These are phyloP conservation scores for Fusarium tuaranense DNA, from an alignment of 2,329 filamentous ascomycete species.

Conservation along the genomic window DNA sequence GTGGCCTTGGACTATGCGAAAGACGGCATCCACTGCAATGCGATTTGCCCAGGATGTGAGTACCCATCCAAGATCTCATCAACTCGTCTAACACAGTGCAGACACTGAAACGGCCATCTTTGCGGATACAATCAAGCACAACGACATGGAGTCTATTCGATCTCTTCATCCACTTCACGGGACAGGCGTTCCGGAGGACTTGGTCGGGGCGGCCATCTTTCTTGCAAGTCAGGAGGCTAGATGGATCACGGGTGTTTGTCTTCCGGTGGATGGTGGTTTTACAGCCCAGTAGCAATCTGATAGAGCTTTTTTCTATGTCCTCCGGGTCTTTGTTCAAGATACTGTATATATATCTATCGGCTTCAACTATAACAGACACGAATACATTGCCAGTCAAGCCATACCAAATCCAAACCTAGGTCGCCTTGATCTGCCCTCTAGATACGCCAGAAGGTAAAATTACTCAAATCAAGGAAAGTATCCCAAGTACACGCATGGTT, in stretches of 20 bases:
- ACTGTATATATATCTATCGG: too few relatives aligned
- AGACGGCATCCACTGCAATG: constrained; percentile 63
- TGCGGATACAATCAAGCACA: constrained; percentile 33
- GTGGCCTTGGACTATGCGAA: constrained; percentile 62
- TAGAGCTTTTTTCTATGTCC: background rate
- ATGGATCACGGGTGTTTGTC: constrained; percentile 55
- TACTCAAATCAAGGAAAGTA: too few relatives aligned
- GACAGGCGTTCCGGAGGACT: constrained; percentile 41
- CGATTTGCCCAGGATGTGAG: constrained; percentile 63
- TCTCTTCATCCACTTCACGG: constrained; percentile 45
- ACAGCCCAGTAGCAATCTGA: constrained; percentile 43
- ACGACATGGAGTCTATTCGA: constrained; percentile 28
- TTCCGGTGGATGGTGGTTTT: constrained; percentile 56
- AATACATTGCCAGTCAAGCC: too few relatives aligned
- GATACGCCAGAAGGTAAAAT: too few relatives aligned
- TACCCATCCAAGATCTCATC: background rate
- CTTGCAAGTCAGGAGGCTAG: constrained; percentile 53
- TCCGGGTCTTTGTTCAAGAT: too few relatives aligned
- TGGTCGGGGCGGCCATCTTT: constrained; percentile 52
- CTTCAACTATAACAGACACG: too few relatives aligned
- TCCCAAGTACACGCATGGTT: too few relatives aligned
- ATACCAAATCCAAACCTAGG: too few relatives aligned
- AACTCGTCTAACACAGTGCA: background rate
- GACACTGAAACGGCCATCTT: constrained; percentile 46
- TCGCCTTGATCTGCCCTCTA: too few relatives aligned